phyloP scores from a whole-genome alignment of 805 yeast species.

The Saccharomycopsis microspora region DNA sequence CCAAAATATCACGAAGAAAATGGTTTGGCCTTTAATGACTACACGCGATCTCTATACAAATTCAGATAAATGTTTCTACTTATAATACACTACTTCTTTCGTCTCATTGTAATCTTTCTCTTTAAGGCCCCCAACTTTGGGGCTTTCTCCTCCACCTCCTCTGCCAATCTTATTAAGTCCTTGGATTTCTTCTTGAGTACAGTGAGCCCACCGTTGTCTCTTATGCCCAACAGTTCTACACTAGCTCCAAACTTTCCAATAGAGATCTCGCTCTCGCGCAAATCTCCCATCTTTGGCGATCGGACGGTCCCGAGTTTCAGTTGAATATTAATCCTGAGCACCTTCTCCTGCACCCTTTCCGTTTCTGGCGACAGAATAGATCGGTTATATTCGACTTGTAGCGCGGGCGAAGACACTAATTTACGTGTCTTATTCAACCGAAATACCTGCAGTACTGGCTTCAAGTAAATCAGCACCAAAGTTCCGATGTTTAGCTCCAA shows the following conservation, averaged over 20 bases:
- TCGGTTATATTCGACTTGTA: slow-evolving; percentile 20
- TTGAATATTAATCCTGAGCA: slow-evolving; percentile 10
- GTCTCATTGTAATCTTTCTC: slow-evolving; percentile 8
- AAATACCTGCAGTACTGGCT: slow-evolving; percentile 76
- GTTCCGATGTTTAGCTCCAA: slow-evolving; percentile 74
- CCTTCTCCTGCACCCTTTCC: slow-evolving; percentile 4
- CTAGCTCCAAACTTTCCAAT: neutral
- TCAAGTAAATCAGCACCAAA: slow-evolving; percentile 71
- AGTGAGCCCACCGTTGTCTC: neutral
- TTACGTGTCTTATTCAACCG: slow-evolving; percentile 43
- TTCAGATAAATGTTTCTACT: too few relatives aligned
- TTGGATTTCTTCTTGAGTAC: slow-evolving; percentile 2
- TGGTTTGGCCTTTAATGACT: too few relatives aligned
- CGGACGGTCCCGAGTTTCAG: slow-evolving; percentile 12
- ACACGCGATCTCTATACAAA: too few relatives aligned
- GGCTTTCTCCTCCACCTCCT: neutral
- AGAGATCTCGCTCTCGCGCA: neutral
- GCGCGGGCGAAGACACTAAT: slow-evolving; percentile 40
- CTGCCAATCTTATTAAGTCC: neutral
- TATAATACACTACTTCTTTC: neutral
- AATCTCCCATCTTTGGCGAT: slow-evolving; percentile 6
- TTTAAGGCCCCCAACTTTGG: slow-evolving; percentile 5
- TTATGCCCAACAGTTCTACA: neutral
- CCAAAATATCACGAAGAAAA: too few relatives aligned
- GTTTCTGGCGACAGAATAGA: slow-evolving; percentile 1